phyloP scores from a whole-genome alignment of 495 filamentous ascomycete genomes.

The Penicillium diatomitis region DNA sequence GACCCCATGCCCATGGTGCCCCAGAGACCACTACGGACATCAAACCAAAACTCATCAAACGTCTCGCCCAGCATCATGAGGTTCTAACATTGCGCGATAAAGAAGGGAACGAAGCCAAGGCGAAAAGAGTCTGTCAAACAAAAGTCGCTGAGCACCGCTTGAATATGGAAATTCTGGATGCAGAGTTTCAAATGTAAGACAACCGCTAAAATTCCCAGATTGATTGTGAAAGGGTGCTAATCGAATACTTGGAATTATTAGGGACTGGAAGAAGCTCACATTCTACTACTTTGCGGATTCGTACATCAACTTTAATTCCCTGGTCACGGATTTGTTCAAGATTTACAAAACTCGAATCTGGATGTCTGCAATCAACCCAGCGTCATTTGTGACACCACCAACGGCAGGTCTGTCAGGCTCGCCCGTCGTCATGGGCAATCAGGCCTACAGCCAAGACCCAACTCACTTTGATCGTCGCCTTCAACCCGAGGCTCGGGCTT shows the following conservation, averaged over 20 bases:
- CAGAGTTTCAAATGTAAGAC: constrained; percentile 99
- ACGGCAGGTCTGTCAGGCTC: constrained; percentile 52
- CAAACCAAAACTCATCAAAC: constrained; percentile 93
- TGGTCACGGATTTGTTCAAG: constrained; percentile 96
- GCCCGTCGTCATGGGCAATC: constrained; percentile 16
- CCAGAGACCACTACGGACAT: constrained; percentile 72
- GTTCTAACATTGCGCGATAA: constrained; percentile 82
- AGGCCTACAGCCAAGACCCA: constrained; percentile 28
- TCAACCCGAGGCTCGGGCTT: constrained; percentile 25
- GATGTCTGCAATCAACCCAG: constrained; percentile 99
- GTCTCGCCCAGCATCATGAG: constrained; percentile 84
- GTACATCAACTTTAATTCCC: constrained; percentile 97
- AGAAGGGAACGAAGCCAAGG: constrained; percentile 95
- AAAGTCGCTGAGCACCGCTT: constrained; percentile 92
- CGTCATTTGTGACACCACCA: constrained; percentile 81
- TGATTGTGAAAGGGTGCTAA: too few relatives aligned
- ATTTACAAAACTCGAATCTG: constrained; percentile 98
- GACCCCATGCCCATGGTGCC: constrained; percentile 60
- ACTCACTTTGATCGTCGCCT: constrained; percentile 25
- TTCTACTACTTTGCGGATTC: constrained; percentile 98
- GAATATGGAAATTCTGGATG: constrained; percentile 97
- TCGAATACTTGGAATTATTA: too few relatives aligned
- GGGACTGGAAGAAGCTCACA: constrained; percentile 98
- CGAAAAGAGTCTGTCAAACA: constrained; percentile 89
- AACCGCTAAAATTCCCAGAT: too few relatives aligned